Conservation (phyloP, 2,329 filamentous ascomycete genomes). For the Paecilomyces fulvus region DNA sequence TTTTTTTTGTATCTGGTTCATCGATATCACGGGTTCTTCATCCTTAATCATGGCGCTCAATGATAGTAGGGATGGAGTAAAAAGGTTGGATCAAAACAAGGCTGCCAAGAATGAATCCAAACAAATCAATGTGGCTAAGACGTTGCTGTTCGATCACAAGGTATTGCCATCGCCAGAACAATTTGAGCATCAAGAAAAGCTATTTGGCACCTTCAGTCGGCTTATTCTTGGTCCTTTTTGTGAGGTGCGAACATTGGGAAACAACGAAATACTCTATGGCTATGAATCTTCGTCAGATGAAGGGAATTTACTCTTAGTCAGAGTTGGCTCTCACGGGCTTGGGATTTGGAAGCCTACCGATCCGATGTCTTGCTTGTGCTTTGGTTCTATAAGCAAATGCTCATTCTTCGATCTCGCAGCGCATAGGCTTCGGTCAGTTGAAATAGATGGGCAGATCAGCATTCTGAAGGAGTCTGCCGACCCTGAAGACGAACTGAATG, state of each 20-base stretch:
- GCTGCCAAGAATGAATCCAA: not conserved
- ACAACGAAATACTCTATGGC: not conserved
- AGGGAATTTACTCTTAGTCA: conserved; percentile 36
- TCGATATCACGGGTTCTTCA: not conserved
- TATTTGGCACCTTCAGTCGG: not conserved
- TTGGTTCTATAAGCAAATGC: conserved; percentile 52
- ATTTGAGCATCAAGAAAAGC: not conserved
- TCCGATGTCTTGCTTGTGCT: conserved; percentile 58
- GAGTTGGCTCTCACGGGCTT: conserved; percentile 59
- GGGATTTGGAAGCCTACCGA: conserved; percentile 54
- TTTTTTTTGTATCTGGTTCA: too few species aligned
- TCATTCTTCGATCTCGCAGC: conserved; percentile 54
- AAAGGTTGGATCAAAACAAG: not conserved
- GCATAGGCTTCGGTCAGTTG: conserved; percentile 45
- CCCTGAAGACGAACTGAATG: conserved; percentile 45
- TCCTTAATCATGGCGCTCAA: not conserved
- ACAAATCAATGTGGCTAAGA: not conserved
- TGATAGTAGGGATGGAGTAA: not conserved
- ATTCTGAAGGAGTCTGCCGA: conserved; percentile 48
- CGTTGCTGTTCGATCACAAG: not conserved
- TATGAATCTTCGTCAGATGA: not conserved
- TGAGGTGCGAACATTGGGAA: not conserved
- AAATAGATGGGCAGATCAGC: conserved; percentile 33
- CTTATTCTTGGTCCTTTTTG: not conserved
- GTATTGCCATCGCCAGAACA: not conserved